Percentiles rank a stretch among this genome's conserved stretches.
phyloP scores from a whole-genome alignment of 352 stramenopile species.

The Peronospora farinosa region DNA sequence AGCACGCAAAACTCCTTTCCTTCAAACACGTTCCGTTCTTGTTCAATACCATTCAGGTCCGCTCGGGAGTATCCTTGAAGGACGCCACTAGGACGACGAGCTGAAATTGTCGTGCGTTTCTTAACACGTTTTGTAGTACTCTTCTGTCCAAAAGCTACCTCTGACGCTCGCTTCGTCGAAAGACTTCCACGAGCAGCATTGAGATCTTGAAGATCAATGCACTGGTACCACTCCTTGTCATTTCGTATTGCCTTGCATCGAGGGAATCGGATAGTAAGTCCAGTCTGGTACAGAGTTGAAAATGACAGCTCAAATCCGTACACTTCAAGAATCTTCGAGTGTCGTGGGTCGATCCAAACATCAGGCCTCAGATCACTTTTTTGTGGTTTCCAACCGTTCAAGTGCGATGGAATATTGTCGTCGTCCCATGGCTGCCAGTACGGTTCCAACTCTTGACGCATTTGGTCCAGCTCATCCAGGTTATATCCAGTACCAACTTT shows the following conservation, averaged over 20 bases:
- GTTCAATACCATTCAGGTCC: constrained; percentile 47
- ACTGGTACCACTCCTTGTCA: constrained; percentile 82
- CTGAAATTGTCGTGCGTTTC: constrained; percentile 28
- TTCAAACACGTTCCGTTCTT: constrained; percentile 58
- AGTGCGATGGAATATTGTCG: constrained; percentile 57
- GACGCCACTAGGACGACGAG: constrained; percentile 31
- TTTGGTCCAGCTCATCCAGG: constrained; percentile 60
- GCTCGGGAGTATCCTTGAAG: constrained; percentile 56
- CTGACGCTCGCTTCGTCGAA: constrained; percentile 64
- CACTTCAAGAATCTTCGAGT: constrained; percentile 80
- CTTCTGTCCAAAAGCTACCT: constrained; percentile 68
- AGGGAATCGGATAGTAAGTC: constrained; percentile 74
- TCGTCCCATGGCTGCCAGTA: constrained; percentile 73
- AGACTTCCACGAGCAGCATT: constrained; percentile 55
- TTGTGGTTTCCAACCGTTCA: constrained; percentile 74
- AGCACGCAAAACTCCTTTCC: constrained; percentile 73
- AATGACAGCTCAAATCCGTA: constrained; percentile 84
- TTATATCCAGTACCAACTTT: constrained; percentile 85
- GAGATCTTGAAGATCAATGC: constrained; percentile 68
- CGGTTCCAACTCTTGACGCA: constrained; percentile 69
- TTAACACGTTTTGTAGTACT: constrained; percentile 35
- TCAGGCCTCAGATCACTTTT: constrained; percentile 71
- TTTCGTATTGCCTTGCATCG: constrained; percentile 76
- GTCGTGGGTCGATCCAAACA: constrained; percentile 75
- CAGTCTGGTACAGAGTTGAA: constrained; percentile 73